Evolutionary conservation across 495 filamentous ascomycete species (phyloP), one percentile per base, ranked within the genome.

Genomic region (Halenospora varia): DNA sequence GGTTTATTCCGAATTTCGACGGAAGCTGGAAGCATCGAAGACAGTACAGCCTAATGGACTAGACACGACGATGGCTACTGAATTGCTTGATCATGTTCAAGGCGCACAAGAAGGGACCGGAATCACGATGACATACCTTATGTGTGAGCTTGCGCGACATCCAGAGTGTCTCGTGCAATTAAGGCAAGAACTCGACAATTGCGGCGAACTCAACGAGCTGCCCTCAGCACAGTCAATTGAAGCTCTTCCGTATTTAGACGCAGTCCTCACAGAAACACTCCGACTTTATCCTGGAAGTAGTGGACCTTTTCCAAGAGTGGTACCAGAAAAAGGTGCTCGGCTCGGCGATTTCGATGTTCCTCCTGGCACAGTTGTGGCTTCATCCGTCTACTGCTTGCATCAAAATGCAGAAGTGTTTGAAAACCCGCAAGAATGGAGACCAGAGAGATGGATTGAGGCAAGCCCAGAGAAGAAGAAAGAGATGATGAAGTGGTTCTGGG

Each of bases 241-340:
- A 67, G 69, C 56, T 17, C 73, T 92, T 0, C 87, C 87, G 6
- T 62, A 90, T 2, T 76, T 95, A 1, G 81, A 92, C 57, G 88
- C 88, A 42, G 79, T 89, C 10, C 60, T 93, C 13, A 81, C 77
- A 59, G 89, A 95, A 68, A 91, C 89, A 0, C 71, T 95, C 11
- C 82, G 89, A 29, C 77, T 88, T 0, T 84, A 91, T 70, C 75
- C 88, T 62, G n/a, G n/a, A n/a, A n/a, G n/a, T n/a, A n/a, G n/a
- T n/a, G n/a, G n/a, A n/a, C n/a, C n/a, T n/a, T n/a, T n/a, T n/a
- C n/a, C n/a, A n/a, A n/a, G n/a, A n/a, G n/a, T n/a, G n/a, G n/a
- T n/a, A n/a, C n/a, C n/a, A n/a, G n/a, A n/a, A n/a, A n/a, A n/a
- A n/a, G n/a, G n/a, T n/a, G n/a, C n/a, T n/a, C n/a, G n/a, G n/a